Conservation (phyloP, 306 rosid species). For the Dalbergia cochinchinensis region DNA sequence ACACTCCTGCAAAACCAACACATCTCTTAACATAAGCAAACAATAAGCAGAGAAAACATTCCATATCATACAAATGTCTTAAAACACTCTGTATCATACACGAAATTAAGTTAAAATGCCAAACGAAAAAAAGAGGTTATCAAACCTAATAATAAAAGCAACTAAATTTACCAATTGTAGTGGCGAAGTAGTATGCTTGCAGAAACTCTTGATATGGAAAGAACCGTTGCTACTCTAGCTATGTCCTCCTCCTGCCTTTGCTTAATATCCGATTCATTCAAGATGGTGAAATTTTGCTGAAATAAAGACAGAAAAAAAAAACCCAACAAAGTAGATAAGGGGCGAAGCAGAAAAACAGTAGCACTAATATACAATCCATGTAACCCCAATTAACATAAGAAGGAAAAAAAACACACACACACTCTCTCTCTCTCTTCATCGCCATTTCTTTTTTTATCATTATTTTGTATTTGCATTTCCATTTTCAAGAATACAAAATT, state of each 20-base stretch:
- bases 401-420: not conserved
- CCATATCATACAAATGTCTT: slow-evolving; percentile 10
- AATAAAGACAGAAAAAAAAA: not conserved
- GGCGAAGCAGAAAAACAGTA: slow-evolving; percentile 3
- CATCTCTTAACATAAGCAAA: slow-evolving; percentile 21
- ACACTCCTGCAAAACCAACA: slow-evolving; percentile 62
- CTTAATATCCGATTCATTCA: slow-evolving; percentile 68
- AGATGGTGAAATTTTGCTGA: slow-evolving; percentile 75
- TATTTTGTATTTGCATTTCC: not conserved
- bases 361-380: slow-evolving; percentile 19
- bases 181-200: slow-evolving; percentile 78
- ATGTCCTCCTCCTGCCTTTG: slow-evolving; percentile 70
- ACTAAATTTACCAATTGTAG: slow-evolving; percentile 65
- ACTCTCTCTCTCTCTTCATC: not conserved
- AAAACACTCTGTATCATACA: slow-evolving; percentile 1
- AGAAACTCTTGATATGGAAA: slow-evolving; percentile 63
- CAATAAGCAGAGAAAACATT: slow-evolving; percentile 15
- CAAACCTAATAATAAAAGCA: not conserved
- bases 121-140: not conserved
- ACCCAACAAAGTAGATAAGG: slow-evolving; percentile 21
- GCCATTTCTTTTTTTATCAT: not conserved
- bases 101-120: not conserved
- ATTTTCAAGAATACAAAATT: not conserved
- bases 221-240: slow-evolving; percentile 63
- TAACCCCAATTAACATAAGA: not conserved